Base-by-base conservation (phyloP, 495 filamentous ascomycete species). In the Hyphodiscus hymeniophilus region DNA sequence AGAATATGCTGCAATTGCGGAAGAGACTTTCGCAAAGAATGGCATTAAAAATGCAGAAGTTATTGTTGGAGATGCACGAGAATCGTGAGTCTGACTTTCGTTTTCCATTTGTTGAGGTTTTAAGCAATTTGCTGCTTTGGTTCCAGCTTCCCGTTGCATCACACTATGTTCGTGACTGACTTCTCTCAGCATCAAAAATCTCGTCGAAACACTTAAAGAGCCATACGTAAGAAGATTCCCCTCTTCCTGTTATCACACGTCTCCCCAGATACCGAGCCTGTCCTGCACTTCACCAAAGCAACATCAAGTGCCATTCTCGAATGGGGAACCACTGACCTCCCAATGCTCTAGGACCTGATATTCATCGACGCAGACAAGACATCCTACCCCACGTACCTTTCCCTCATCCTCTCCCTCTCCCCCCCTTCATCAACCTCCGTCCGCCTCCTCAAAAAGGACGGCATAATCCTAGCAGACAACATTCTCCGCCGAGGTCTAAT, bases 341-440 rank as follows among this genome's bases (percentile, higher is more conserved):
- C n/a, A n/a, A n/a, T n/a, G n/a, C n/a, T n/a, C n/a, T n/a, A n/a
- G n/a, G 65, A 68, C 42, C 46, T 68, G 10, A 54, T 68, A 38
- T 68, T 68, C 55, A 62, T 68, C 42, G 65, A 68, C 36, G 65
- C 65, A 17, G 52, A 68, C 24, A 68, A 68, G 43, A 58, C 57
- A 1, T 60, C 57, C 24, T 68, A 67, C 45, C 59, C 62, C 0
- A 48, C 41, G 1, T 67, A 67, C 40, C 48, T 67, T 7, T 21
- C 58, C 58, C 48, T 50, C 56, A 30, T 54, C 42, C 50, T 54
- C 45, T 45, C 50, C 33, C 48, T 50, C 55, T 43, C 48, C 18
- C 22, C 48, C 1, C 18, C 17, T 21, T 40, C 41, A n/a, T 18
- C 33, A 15, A 17, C 31, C 15, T 3, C 21, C 3, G 35, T 22